Conservation (phyloP, 768 basidiomycete genomes). For the Tephrocybe rancida region DNA sequence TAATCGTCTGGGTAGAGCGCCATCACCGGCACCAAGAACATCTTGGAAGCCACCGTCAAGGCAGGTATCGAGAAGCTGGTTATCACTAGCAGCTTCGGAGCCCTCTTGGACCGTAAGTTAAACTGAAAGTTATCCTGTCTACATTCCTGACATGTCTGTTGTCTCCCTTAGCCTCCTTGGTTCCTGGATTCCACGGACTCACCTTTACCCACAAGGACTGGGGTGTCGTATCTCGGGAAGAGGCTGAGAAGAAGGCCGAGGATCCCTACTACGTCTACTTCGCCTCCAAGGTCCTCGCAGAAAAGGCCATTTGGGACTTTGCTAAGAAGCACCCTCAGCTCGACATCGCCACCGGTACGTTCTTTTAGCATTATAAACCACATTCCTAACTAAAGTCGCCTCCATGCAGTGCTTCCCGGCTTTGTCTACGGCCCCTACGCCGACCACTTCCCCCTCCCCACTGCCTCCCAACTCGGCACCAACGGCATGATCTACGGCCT, state of each 20-base stretch:
- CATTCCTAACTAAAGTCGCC: background rate
- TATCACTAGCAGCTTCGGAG: slow-evolving; percentile 35
- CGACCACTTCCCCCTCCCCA: slow-evolving; percentile 29
- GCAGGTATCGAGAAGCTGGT: slow-evolving; percentile 32
- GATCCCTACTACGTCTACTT: slow-evolving; percentile 38
- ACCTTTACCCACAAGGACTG: slow-evolving; percentile 32
- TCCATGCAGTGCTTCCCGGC: slow-evolving; percentile 33
- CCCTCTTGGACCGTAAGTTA: slow-evolving; percentile 29
- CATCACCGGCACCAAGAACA: slow-evolving; percentile 29
- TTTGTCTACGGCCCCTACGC: slow-evolving; percentile 41
- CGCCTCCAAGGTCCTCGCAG: slow-evolving; percentile 42
- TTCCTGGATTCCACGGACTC: slow-evolving; percentile 22
- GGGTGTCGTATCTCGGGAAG: slow-evolving; percentile 33
- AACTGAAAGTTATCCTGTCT: background rate
- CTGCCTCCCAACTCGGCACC: slow-evolving; percentile 26
- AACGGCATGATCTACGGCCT: slow-evolving; percentile 30
- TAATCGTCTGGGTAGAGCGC: slow-evolving; percentile 18
- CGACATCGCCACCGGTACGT: slow-evolving; percentile 40
- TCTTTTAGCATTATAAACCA: background rate
- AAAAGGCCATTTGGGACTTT: slow-evolving; percentile 44
- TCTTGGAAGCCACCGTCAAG: slow-evolving; percentile 28
- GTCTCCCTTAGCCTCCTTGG: slow-evolving; percentile 21
- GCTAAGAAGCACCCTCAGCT: slow-evolving; percentile 39
- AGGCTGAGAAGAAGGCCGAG: slow-evolving; percentile 27
- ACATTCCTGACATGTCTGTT: background rate